Percentiles rank a stretch among this genome's conserved stretches.
phyloP scores from a whole-genome alignment of 768 basidiomycete species.

The Phaeotremella skinneri region DNA sequence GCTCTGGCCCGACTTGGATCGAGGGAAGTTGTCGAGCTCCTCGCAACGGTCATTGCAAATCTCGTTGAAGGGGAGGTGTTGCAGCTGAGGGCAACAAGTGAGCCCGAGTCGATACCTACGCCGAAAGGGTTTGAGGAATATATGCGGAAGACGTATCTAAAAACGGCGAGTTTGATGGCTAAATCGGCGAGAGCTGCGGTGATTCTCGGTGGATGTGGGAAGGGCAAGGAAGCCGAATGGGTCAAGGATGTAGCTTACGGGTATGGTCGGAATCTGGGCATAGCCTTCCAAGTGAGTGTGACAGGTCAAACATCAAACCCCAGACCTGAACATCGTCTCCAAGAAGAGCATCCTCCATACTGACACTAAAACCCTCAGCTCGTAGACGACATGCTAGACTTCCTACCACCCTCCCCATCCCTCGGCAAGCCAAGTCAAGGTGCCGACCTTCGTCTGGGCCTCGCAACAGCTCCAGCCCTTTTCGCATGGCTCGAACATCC shows the following conservation, averaged over 20 bases:
- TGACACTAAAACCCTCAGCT: constrained; percentile 58
- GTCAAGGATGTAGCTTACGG: constrained; percentile 89
- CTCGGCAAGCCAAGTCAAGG: constrained; percentile 85
- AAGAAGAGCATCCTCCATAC: neutral
- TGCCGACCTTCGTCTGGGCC: constrained; percentile 75
- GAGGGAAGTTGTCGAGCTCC: constrained; percentile 85
- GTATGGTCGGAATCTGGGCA: constrained; percentile 84
- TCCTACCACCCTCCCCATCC: constrained; percentile 68
- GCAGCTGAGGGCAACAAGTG: constrained; percentile 58
- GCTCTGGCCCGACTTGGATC: constrained; percentile 83
- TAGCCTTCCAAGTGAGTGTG: constrained; percentile 85
- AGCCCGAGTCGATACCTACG: constrained; percentile 39
- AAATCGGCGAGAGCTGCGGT: constrained; percentile 80
- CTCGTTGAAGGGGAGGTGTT: constrained; percentile 95
- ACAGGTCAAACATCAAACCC: neutral
- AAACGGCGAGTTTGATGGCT: constrained; percentile 86
- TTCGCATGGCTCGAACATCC: constrained; percentile 84
- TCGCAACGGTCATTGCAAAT: constrained; percentile 87
- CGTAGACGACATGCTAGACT: constrained; percentile 93
- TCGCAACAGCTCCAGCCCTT: constrained; percentile 80
- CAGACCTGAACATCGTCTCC: too few species aligned
- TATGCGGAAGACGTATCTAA: constrained; percentile 87
- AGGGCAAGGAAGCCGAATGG: constrained; percentile 62
- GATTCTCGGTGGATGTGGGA: constrained; percentile 73
- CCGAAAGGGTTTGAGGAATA: constrained; percentile 60